Base-by-base conservation (phyloP, 768 basidiomycete genomes). In the Boletus rubroflammeus region DNA sequence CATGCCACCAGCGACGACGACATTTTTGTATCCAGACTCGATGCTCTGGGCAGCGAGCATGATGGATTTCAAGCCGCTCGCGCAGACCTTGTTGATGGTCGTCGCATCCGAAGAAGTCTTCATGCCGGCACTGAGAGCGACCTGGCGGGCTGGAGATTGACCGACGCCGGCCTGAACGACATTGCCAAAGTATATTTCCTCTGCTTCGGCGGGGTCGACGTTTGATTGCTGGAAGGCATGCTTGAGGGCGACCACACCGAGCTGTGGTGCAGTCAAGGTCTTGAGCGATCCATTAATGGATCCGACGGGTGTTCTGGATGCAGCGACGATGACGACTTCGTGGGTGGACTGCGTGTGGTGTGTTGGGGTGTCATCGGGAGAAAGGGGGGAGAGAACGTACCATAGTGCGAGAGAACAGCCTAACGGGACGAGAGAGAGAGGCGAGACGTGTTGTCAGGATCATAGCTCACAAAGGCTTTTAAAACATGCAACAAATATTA, bases 61-160 rank as follows among this genome's bases (percentile, higher is more conserved):
- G 75, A 98, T 83, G 28, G 95, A 81, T 75, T 98, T 98, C 81
- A 99, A 78, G 57, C 97, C 97, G 50, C 91, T 94, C 6, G 97
- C 97, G 72, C 97, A 99, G 71, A 99, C 97, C 77, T 99, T 99
- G 84, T 99, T 99, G 77, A 99, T 86, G 46, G 97, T 99, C 35
- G 97, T 98, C 21, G 96, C 95, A 75, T 99, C 97, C 26, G 96
- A 95, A 53, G 79, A 80, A 10, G 85, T 71, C 58, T 80, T 84
- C 67, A 97, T 77, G 59, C 97, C 97, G n/a, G 94, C 81, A 51
- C 75, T 80, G 54, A 99, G 84, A n/a, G 87, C 93, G 51, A 95
- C 97, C 73, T 99, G 97, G 60, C 97, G 85, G 49, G 97, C 97
- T n/a, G 97, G 97, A 11, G 89, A 90, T 75, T 99, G 97, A 41